These are phyloP conservation scores for Sutorius eximius DNA, from an alignment of 1,284 basidiomycete species.

Conservation along the genomic window DNA sequence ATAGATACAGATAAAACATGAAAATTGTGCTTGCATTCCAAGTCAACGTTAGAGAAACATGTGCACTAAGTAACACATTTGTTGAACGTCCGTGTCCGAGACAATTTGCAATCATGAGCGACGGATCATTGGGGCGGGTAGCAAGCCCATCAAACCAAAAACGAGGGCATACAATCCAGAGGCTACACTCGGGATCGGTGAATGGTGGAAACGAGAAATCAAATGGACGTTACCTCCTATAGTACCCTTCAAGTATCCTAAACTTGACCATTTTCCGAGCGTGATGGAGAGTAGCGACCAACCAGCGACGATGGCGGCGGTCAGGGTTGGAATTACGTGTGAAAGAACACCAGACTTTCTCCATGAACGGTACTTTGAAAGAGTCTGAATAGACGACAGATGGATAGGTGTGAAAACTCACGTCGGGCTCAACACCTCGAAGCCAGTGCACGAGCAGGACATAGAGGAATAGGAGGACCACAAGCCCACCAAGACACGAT, in stretches of 20 bases:
- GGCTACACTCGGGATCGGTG: slow-evolving; percentile 39
- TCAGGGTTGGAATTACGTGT: slow-evolving; percentile 61
- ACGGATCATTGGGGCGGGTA: slow-evolving; percentile 59
- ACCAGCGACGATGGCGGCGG: slow-evolving; percentile 64
- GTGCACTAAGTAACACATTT: slow-evolving; percentile 1
- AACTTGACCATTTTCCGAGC: slow-evolving; percentile 59
- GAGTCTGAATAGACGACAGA: neutral
- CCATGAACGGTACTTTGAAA: slow-evolving; percentile 61
- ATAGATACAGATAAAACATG: slow-evolving; percentile 19
- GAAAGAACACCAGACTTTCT: slow-evolving; percentile 59
- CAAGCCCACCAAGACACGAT: slow-evolving; percentile 53
- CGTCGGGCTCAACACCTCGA: slow-evolving; percentile 64
- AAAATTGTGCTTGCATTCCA: slow-evolving; percentile 12
- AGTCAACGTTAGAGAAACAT: neutral
- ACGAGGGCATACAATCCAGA: slow-evolving; percentile 65
- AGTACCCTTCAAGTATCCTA: slow-evolving; percentile 62
- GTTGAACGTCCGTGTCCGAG: neutral
- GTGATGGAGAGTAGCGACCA: slow-evolving; percentile 63
- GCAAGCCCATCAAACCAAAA: slow-evolving; percentile 68
- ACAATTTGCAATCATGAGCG: slow-evolving; percentile 26
- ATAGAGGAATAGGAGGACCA: slow-evolving; percentile 69
- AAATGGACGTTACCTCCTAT: slow-evolving; percentile 53
- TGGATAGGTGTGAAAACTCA: slow-evolving; percentile 39
- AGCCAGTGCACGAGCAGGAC: slow-evolving; percentile 64
- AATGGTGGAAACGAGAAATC: neutral